Conservation (phyloP, 306 rosid genomes). For the Myrica gale region DNA sequence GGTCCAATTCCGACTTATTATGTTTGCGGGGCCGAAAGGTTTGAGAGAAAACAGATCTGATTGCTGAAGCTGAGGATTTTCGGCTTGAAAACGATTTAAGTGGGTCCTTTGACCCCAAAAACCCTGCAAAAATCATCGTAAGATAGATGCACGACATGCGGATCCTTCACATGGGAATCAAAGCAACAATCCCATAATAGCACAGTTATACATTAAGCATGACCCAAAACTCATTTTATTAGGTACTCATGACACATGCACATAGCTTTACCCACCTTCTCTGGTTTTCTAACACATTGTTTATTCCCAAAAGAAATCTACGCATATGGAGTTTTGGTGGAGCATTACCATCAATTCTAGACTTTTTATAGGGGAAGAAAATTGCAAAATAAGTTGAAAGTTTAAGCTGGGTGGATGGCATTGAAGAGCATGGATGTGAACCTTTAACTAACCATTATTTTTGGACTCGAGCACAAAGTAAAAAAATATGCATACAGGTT, state of each 20-base stretch:
- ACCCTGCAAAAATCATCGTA: slow-evolving; percentile 40
- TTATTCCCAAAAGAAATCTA: slow-evolving; percentile 11
- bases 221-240: slow-evolving; percentile 20
- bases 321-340: slow-evolving; percentile 29
- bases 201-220: slow-evolving; percentile 19
- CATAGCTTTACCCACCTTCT: slow-evolving; percentile 27
- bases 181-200: not conserved
- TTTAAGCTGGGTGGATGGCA: slow-evolving; percentile 11
- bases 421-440: not conserved
- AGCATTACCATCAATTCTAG: slow-evolving; percentile 39
- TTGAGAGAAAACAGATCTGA: slow-evolving; percentile 45
- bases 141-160: slow-evolving; percentile 12
- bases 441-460: slow-evolving; percentile 14
- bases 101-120: slow-evolving; percentile 72
- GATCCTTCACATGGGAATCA: not conserved
- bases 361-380: slow-evolving; percentile 26
- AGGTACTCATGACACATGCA: slow-evolving; percentile 16
- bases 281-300: slow-evolving; percentile 23
- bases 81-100: slow-evolving; percentile 51
- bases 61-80: slow-evolving; percentile 38
- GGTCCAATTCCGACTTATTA: slow-evolving; percentile 51
- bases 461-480: slow-evolving; percentile 7
- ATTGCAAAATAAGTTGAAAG: not conserved
- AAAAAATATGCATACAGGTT: not conserved
- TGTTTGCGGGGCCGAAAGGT: slow-evolving; percentile 42